Evolutionary conservation across 176 grass and related monocot genomes (phyloP), one percentile per base, ranked within the genome.

Genomic region (Puccinellia tenuiflora): DNA sequence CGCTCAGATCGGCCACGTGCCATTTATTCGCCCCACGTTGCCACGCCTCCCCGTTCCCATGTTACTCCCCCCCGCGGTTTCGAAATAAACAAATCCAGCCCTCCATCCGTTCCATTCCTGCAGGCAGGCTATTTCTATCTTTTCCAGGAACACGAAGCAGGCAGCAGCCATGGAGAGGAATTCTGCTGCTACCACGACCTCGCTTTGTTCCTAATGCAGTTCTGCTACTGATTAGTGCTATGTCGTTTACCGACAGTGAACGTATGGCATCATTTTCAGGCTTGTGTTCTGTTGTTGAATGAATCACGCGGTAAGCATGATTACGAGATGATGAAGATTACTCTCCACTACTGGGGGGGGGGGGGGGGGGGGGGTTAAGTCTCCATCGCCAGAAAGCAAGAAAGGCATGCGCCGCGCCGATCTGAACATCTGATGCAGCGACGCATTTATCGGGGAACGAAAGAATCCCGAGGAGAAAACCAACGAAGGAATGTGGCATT

Each of bases 1-100:
- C 22, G 56, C 40, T 79, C 79, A 83, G 88, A 86, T 73, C 74
- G 79, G 74, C 74, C 84, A 90, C 74, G 84, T 86, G 84, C 73
- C 74, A 75, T 80, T 87, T 75, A 87, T 81, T 42, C 79, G 39
- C 33, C 50, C 22, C 37, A 17, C 82, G 37, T 85, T 59, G 71
- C 83, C 81, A 40, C 66, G 59, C 73, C 87, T 79, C 76, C 38
- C 85, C 75, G 74, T 87, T 87, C 68, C 68, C 88, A 75, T 79
- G 84, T 83, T 85, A 77, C 83, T 34, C 12, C 24, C 17, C 57
- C 52, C 59, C 51, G 26, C 57, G 25, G 12, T 30, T 57, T 61
- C 30, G 34, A 76, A 48, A 75, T 85, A 84, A 73, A 79, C 75
- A 24, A 24, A 71, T 43, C 40, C 14, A 38, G 31, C 51, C 39